Conservation (phyloP, 192 early-diverging fungal genomes). For the Rhizoclosmatium sp. region DNA sequence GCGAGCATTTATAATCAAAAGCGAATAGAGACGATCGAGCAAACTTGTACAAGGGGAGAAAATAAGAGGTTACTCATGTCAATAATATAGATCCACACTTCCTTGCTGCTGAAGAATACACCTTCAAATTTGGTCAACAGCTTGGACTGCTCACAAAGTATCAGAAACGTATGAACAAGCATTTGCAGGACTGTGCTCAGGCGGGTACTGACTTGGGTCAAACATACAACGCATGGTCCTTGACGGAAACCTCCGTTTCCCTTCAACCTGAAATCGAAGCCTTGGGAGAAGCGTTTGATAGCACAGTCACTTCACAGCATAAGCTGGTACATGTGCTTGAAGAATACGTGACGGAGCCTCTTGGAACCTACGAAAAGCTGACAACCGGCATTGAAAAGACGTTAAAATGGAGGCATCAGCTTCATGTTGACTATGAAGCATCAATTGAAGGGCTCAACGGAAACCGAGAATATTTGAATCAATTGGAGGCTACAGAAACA, state of each 20-base stretch:
- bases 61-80: not conserved
- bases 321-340: conserved; percentile 76
- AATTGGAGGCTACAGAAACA: conserved; percentile 55
- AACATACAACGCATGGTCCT: conserved; percentile 92
- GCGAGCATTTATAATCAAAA: no score
- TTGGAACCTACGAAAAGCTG: conserved; percentile 92
- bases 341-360: conserved; percentile 78
- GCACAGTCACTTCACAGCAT: conserved; percentile 76
- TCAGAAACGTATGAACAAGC: conserved; percentile 75
- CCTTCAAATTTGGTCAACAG: conserved; percentile 83
- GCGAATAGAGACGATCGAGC: not conserved
- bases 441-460: conserved; percentile 48
- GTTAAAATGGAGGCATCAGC: conserved; percentile 82
- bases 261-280: conserved; percentile 89
- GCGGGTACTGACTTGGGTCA: conserved; percentile 91
- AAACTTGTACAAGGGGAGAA: no score
- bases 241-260: conserved; percentile 68
- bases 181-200: conserved; percentile 68
- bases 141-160: conserved; percentile 79
- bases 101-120: conserved; percentile 91
- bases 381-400: conserved; percentile 87
- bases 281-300: conserved; percentile 92
- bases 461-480: conserved; percentile 43
- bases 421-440: conserved; percentile 73
- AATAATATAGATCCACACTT: conserved; percentile 74